A percentile compares a stretch with the other conserved stretches of the same genome.
phyloP scores from a whole-genome alignment of 2,329 filamentous ascomycete species.

The Ascochyta rabiei region DNA sequence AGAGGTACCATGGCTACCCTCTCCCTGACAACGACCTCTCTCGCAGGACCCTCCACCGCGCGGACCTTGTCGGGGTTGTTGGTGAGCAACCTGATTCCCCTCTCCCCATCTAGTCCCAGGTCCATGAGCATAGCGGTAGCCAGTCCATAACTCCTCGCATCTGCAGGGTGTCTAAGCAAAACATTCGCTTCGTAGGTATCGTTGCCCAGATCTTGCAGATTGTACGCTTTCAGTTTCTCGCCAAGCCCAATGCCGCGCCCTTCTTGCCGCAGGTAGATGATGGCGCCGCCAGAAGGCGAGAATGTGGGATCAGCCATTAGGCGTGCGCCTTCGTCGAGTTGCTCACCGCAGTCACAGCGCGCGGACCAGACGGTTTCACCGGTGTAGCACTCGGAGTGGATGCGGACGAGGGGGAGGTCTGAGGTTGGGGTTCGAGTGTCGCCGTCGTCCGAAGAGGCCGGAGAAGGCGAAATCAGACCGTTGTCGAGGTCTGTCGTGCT shows the following conservation, averaged over 20 bases:
- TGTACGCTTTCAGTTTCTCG: constrained; percentile 98
- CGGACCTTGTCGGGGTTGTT: constrained; percentile 98
- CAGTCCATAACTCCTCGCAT: constrained; percentile 93
- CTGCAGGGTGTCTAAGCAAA: constrained; percentile 86
- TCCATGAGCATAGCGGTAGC: constrained; percentile 94
- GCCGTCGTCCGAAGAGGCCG: constrained; percentile 37
- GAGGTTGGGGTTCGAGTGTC: constrained; percentile 36
- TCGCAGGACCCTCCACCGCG: constrained; percentile 87
- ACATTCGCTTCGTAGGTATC: constrained; percentile 98
- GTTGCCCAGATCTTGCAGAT: constrained; percentile 93
- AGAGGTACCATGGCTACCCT: constrained; percentile 94
- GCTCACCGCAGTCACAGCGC: constrained; percentile 95
- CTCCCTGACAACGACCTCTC: constrained; percentile 87
- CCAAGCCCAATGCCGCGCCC: constrained; percentile 92
- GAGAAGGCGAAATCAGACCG: constrained; percentile 25
- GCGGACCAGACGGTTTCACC: constrained; percentile 99
- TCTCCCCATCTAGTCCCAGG: constrained; percentile 71
- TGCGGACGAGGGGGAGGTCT: constrained; percentile 78
- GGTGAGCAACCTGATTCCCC: constrained; percentile 81
- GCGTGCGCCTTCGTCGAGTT: constrained; percentile 92
- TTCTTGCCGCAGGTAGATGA: constrained; percentile 95
- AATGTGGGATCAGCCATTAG: constrained; percentile 77
- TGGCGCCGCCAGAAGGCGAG: constrained; percentile 76
- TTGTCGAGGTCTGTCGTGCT: constrained; percentile 14
- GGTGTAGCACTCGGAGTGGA: constrained; percentile 98